These are phyloP conservation scores for Gymnopus androsaceus DNA, from an alignment of 1,284 basidiomycete species.

Conservation along the genomic window DNA sequence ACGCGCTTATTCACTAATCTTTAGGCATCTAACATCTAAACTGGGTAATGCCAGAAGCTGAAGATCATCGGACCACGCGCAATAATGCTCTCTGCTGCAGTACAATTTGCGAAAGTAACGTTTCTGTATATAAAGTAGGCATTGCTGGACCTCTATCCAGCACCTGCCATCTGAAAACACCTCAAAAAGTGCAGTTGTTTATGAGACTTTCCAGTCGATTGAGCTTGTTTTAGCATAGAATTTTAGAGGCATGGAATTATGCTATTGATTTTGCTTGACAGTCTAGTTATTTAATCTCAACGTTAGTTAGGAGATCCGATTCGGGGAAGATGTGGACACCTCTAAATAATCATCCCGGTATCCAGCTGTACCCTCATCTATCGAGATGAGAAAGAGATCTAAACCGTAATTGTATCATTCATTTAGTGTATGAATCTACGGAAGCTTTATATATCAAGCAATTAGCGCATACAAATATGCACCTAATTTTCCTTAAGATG, in stretches of 20 bases:
- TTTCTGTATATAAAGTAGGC: no score
- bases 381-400: constrained; percentile 90
- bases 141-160: constrained; percentile 93
- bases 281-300: constrained; percentile 62
- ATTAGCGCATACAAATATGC: no score
- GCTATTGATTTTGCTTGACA: constrained; percentile 94
- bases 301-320: no score
- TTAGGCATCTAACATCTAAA: no score
- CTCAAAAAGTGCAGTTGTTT: constrained; percentile 99
- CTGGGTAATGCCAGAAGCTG: no score
- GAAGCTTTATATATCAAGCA: no score
- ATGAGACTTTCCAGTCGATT: constrained; percentile 99
- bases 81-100: no score
- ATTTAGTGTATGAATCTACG: no score
- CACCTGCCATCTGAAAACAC: constrained; percentile 94
- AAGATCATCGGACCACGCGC: no score
- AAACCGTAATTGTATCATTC: constrained; percentile 93
- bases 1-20: no score
- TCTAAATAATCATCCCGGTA: constrained; percentile 98
- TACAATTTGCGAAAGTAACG: no score
- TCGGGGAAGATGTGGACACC: constrained; percentile 45
- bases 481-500: no score
- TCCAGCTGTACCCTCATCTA: constrained; percentile 98
- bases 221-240: constrained; percentile 92
- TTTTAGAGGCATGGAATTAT: constrained; percentile 97